Evolutionary conservation across 1,284 basidiomycete genomes (phyloP), one percentile per base, ranked within the genome.

Genomic region (Melampsora occidentalis): DNA sequence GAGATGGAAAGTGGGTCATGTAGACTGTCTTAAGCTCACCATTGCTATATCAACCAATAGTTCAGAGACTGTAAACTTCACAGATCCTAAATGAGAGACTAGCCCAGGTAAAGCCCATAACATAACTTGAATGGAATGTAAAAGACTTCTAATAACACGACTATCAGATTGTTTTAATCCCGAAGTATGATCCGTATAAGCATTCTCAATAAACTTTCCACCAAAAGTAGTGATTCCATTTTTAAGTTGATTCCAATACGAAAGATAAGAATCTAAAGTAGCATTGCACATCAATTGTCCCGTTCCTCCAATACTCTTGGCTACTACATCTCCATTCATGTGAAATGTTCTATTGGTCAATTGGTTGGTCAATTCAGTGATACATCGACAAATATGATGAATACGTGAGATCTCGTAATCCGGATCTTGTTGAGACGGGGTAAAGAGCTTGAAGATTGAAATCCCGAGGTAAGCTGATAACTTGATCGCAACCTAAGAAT

Each of bases 161-260:
- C 51, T 46, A 35, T 76, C 73, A 14, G 51, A 48, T 2, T 66
- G 53, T 33, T 48, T 67, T 42, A 66, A 48, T 25, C 57, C 57
- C 42, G 39, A 22, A 25, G 25, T 35, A 22, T 14, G 28, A 18
- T 39, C 39, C 16, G 35, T 39, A 42, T 35, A 35, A 33, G 28
- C n/a, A 64, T 31, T 10, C 35, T 64, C 28, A 64, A 35, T 18
- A 35, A 64, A 64, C 12, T 66, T 65, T 22, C 53, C 46, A 49
- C 61, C 68, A 49, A 76, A 48, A 42, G 63, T 46, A 12, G 73
- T 62, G 57, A 76, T 33, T 2, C 73, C 65, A 25, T 65, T 63
- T 25, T 76, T 76, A 28, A 76, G 62, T 61, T 76, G 73, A 46
- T 76, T 65, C 73, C 73, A 76, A 64, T 76, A 76, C 18, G 73